These are phyloP conservation scores for Botrytis elliptica DNA, from an alignment of 2,329 filamentous ascomycete species.

Conservation along the genomic window DNA sequence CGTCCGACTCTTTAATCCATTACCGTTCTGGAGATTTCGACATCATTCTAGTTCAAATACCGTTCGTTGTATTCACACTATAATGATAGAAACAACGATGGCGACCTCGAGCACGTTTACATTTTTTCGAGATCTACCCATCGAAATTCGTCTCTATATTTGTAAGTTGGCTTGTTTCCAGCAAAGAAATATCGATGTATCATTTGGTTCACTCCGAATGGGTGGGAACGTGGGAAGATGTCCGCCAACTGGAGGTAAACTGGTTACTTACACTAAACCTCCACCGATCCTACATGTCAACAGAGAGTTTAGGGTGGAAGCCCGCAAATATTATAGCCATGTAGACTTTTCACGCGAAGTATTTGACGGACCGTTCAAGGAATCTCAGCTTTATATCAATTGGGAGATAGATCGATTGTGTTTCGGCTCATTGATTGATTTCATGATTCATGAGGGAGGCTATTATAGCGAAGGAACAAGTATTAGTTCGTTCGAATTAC, in stretches of 20 bases:
- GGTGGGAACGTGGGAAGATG: neutral
- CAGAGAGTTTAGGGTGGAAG: neutral
- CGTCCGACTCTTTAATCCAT: neutral
- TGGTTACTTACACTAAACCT: neutral
- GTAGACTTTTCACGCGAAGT: neutral
- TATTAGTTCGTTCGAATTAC: neutral
- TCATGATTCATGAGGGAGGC: neutral
- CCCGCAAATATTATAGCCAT: neutral
- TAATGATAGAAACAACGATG: neutral
- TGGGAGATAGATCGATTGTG: neutral
- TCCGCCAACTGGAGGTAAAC: neutral
- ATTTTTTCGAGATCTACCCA: neutral
- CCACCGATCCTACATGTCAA: neutral
- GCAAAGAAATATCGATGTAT: neutral
- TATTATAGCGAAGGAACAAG: neutral
- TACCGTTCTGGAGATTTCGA: neutral
- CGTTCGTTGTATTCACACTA: neutral
- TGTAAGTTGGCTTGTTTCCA: neutral
- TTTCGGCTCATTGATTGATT: neutral
- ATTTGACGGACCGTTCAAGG: neutral
- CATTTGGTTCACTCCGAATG: neutral
- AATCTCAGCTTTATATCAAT: neutral
- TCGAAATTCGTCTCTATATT: neutral
- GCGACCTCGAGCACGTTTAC: neutral
- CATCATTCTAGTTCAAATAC: neutral